Conservation (phyloP, 345 rosid genomes). For the Laguncularia racemosa region DNA sequence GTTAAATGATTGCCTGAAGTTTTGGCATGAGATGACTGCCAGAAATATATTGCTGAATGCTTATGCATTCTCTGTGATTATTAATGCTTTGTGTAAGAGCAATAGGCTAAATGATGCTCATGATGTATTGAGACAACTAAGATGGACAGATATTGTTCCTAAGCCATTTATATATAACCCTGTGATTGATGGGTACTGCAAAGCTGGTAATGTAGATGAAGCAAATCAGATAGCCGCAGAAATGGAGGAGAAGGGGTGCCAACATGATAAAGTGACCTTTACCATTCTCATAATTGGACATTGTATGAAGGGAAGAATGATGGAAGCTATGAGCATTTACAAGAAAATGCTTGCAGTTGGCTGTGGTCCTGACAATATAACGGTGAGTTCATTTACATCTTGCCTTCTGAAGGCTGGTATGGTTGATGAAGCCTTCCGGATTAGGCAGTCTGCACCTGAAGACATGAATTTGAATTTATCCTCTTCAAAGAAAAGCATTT, state of each 20-base stretch:
- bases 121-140: conserved; percentile 50
- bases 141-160: conserved; percentile 29
- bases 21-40: conserved; percentile 56
- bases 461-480: conserved; percentile 27
- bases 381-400: conserved; percentile 55
- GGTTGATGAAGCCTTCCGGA: conserved; percentile 63
- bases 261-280: conserved; percentile 82
- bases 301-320: conserved; percentile 89
- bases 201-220: conserved; percentile 83
- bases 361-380: conserved; percentile 65
- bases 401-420: conserved; percentile 87
- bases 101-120: conserved; percentile 72
- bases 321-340: conserved; percentile 67
- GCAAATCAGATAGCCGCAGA: conserved; percentile 58
- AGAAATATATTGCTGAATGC: conserved; percentile 54
- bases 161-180: conserved; percentile 85
- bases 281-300: conserved; percentile 91
- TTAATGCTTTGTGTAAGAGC: conserved; percentile 67
- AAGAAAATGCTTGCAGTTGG: conserved; percentile 67
- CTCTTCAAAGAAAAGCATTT: conserved; percentile 24
- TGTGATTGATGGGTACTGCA: conserved; percentile 86
- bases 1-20: conserved; percentile 46
- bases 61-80: conserved; percentile 61
- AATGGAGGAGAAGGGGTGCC: conserved; percentile 69
- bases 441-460: conserved; percentile 32